These are phyloP conservation scores for Ogataea hybrid DNA, from an alignment of 1,139 yeast species.

Conservation along the genomic window DNA sequence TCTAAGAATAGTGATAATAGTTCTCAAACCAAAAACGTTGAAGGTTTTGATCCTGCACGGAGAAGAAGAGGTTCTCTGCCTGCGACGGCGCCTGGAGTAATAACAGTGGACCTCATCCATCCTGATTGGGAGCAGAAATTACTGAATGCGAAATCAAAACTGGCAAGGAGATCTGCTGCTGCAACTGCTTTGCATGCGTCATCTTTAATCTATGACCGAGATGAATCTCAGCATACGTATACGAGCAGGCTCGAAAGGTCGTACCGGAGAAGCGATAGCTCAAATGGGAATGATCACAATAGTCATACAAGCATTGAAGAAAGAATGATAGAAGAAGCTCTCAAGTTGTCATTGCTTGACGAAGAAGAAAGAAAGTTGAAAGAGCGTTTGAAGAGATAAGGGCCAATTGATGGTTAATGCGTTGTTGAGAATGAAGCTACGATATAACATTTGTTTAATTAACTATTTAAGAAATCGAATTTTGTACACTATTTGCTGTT, in stretches of 20 bases:
- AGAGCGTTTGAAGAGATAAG: conserved; percentile 16
- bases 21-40: background rate
- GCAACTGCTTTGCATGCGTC: conserved; percentile 93
- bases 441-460: no score
- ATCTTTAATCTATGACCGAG: conserved; percentile 44
- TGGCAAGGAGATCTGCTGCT: conserved; percentile 87
- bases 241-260: conserved; percentile 8
- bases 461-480: no score
- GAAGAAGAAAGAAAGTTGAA: conserved; percentile 51
- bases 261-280: conserved; percentile 6
- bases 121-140: conserved; percentile 91
- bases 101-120: conserved; percentile 76
- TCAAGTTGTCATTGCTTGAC: conserved; percentile 68
- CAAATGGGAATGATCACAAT: conserved; percentile 13
- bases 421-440: no score
- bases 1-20: background rate
- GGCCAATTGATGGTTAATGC: background rate
- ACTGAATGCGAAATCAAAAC: conserved; percentile 64
- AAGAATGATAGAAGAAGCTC: conserved; percentile 81
- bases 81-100: conserved; percentile 61
- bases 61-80: conserved; percentile 49
- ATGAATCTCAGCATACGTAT: conserved; percentile 25
- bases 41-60: conserved; percentile 5
- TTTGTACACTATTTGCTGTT: no score
- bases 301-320: conserved; percentile 57